Percentiles rank a stretch among this genome's conserved stretches.
Conservation (phyloP, 1,139 yeast species). For the Taphrina wiesneri region DNA sequence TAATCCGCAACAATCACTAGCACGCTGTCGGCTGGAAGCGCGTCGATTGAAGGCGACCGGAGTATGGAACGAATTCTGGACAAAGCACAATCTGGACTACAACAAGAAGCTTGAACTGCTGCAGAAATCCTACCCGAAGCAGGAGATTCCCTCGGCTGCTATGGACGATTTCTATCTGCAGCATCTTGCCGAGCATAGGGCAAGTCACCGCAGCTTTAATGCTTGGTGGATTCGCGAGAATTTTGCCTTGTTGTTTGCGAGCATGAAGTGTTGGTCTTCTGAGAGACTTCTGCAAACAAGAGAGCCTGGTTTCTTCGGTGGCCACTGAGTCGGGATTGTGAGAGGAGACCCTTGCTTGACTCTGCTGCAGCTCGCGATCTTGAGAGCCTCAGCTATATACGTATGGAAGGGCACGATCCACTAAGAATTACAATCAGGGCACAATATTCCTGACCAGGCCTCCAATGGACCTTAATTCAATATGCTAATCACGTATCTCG, state of each 20-base stretch:
- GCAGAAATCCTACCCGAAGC: not conserved
- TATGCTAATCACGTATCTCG: too few species aligned
- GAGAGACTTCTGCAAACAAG: conserved; percentile 15
- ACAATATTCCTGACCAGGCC: too few species aligned
- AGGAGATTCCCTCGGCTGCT: conserved; percentile 11
- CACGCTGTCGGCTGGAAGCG: conserved; percentile 16
- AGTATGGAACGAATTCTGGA: conserved; percentile 25
- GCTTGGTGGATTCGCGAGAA: conserved; percentile 28
- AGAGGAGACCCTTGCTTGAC: too few species aligned
- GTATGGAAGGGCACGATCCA: too few species aligned
- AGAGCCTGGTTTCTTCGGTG: conserved; percentile 32
- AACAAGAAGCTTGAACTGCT: conserved; percentile 11
- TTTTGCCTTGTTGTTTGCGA: conserved; percentile 17
- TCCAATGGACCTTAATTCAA: too few species aligned
- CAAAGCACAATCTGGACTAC: conserved; percentile 21
- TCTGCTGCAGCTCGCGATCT: too few species aligned
- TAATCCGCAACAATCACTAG: conserved; percentile 13
- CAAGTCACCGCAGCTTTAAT: conserved; percentile 21
- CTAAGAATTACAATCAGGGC: too few species aligned
- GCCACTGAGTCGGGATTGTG: conserved; percentile 13
- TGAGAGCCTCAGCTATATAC: too few species aligned
- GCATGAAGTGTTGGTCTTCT: conserved; percentile 17
- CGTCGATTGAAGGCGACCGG: conserved; percentile 14
- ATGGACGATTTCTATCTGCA: conserved; percentile 16
- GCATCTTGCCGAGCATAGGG: conserved; percentile 11